Conservation (phyloP, 2,329 filamentous ascomycete species). For the Microascus cirrosus region DNA sequence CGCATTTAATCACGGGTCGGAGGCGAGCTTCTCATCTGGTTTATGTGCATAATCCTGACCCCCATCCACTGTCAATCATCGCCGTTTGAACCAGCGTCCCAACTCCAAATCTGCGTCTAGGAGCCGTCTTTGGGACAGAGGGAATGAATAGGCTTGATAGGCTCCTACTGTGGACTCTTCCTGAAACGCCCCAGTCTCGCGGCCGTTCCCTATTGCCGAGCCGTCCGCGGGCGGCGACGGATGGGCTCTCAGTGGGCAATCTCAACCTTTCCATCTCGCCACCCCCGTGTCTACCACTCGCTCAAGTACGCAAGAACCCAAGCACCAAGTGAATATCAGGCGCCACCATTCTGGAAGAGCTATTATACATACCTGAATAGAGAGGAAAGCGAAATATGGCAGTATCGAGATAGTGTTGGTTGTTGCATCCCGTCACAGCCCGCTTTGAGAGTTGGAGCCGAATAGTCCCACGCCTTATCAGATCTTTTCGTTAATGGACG, state of each 20-base stretch:
- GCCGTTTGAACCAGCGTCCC: background rate
- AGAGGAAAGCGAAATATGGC: background rate
- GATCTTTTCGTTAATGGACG: background rate
- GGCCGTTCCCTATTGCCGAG: background rate
- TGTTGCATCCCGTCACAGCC: background rate
- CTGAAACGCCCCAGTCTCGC: background rate
- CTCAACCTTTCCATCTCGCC: too few relatives aligned
- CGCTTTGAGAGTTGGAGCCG: background rate
- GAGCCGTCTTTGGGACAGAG: background rate
- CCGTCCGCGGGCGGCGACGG: background rate
- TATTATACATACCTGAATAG: background rate
- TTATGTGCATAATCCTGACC: background rate
- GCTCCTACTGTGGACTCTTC: background rate
- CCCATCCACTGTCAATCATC: background rate
- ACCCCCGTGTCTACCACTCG: too few relatives aligned
- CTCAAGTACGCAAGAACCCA: too few relatives aligned
- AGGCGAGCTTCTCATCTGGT: background rate
- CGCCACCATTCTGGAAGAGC: background rate
- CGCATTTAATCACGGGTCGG: background rate
- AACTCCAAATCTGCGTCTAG: background rate
- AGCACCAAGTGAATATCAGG: too few relatives aligned
- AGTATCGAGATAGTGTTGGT: background rate
- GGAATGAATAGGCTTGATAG: background rate
- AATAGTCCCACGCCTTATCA: background rate
- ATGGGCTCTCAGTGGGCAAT: background rate